Base-by-base conservation (phyloP, 2,329 filamentous ascomycete species). In the Curvularia lunata region DNA sequence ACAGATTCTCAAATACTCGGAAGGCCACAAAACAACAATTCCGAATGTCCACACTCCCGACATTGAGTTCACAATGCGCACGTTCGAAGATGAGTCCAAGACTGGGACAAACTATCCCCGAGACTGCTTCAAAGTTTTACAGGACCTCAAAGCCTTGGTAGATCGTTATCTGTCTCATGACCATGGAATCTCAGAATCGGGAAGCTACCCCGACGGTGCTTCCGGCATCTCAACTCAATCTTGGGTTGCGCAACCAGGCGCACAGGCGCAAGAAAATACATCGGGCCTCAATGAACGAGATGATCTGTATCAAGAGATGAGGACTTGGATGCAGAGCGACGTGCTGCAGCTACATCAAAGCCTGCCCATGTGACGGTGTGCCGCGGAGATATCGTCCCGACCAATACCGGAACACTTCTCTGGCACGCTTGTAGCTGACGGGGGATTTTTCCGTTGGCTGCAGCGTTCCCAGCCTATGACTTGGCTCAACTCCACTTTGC, bases 31-130 rank as follows among this genome's bases (percentile, higher is more conserved):
- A 18, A 52, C 41, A 10, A 32, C 41, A 5, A 42, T 47, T 37
- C 27, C 28, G 32, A 45, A 40, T 13, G 38, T 4, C 34, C 19
- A 21, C 28, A 57, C 34, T 38, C 54, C 37, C 38, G 64, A 64
- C n/a, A 65, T 71, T 12, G 34, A 59, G 2, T 70, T 69, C 37
- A 66, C 67, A 2, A 71, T 71, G 30, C 42, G 57, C n/a, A 53
- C 65, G 1, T 70, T 72, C 32, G 56, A 65, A 28, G 55, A 66
- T 25, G 68, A 67, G 52, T 65, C 69, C 16, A 57, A 51, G 21
- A 69, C 59, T 9, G 69, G 67, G 2, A 72, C 64, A 23, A 64
- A 67, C 21, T 70, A 70, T 37, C 64, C 67, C 5, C 53, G 61
- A 48, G 68, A 72, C 30, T 72, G 69, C 48, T 63, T 47, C 34